Base-by-base conservation (phyloP, 2,329 filamentous ascomycete genomes). In the Penicillium hesseltinei region DNA sequence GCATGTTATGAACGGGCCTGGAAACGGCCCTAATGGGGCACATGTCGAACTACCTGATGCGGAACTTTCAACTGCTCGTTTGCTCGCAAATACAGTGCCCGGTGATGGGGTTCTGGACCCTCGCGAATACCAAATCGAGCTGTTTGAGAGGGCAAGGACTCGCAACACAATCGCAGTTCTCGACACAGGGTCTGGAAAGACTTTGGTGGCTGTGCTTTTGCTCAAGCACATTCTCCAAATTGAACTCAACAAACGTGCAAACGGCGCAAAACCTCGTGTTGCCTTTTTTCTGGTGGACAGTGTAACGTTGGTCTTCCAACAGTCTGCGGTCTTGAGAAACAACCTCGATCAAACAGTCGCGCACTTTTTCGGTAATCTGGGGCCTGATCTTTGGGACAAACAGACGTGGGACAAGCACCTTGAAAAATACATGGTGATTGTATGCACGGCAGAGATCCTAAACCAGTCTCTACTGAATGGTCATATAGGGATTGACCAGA, bases 241-340 rank as follows among this genome's bases (percentile, higher is more conserved):
- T 58, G 94, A 99, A 71, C 76, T 97, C 1, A 86, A 90, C 60
- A 78, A 85, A 62, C 84, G 92, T 39, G 81, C 79, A 0, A 67
- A 75, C 2, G 88, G 88, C 2, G 80, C 80, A n/a, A 68, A 78
- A 0, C 83, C 79, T 38, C 87, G 88, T 29, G 83, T 90, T 9
- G 84, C 91, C 0, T 96, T 97, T 76, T 99, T 99, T 68, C 74
- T 99, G 19, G 92, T 94, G 10, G 88, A 96, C 66, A 96, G 91
- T 58, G 91, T 97, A 1, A 89, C 92, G 0, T 81, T 99, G 13
- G 92, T 94, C 8, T 91, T 91, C 63, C 94, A 99, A 71, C 94
- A 99, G 73, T 85, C 89, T 58, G 86, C 87, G 1, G 91, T 97
- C 1, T 80, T 99, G 15, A 84, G 86, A 57, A 86, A 84, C 66